Evolutionary conservation across 768 basidiomycete genomes (phyloP), one percentile per base, ranked within the genome.

Genomic region (Cystofilobasidium bisporidii): DNA sequence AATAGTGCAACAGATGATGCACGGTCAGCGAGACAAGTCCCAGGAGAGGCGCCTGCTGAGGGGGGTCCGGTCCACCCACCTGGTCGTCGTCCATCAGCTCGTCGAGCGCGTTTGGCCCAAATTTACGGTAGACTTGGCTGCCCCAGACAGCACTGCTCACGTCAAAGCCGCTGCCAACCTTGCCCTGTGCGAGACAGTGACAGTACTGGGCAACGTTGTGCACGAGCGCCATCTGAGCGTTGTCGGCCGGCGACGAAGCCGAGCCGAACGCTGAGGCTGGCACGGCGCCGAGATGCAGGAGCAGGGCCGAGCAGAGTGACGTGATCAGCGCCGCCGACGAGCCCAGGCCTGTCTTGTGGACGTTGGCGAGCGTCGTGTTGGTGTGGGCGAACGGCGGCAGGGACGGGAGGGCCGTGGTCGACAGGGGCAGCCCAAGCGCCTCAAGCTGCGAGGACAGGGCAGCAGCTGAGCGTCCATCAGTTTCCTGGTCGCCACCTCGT

Each of bases 281-380:
- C 71, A 93, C 83, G 65, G 86, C 81, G 41, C 79, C 77, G 69
- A 91, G 81, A 72, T 90, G 89, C 32, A 91, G 78, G 32, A 97
- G 83, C 40, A 99, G 82, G 2, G 85, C 86, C 53, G 89, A 86
- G 61, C 91, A 87, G 68, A 98, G 84, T 53, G 94, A 94, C 2
- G 96, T 97, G 76, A 97, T 96, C 71, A 99, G 83, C 0, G 96
- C 91, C 8, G 96, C 96, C 3, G 92, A 96, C 9, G 93, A 97
- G 47, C 96, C 96, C 58, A 98, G 84, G 12, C 96, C 96, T 0
- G 96, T 98, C 79, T 99, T 99, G 82, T 97, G 92, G n/a, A 94
- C 93, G 60, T 89, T 79, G 0, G 82, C 78, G 43, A 99, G 80
- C 0, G 77, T 78, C 58, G 87, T 86, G 65, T 85, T 83, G 20